Evolutionary conservation across 2,329 filamentous ascomycete genomes (phyloP).

Genomic region (Pseudogymnoascus sp.): DNA sequence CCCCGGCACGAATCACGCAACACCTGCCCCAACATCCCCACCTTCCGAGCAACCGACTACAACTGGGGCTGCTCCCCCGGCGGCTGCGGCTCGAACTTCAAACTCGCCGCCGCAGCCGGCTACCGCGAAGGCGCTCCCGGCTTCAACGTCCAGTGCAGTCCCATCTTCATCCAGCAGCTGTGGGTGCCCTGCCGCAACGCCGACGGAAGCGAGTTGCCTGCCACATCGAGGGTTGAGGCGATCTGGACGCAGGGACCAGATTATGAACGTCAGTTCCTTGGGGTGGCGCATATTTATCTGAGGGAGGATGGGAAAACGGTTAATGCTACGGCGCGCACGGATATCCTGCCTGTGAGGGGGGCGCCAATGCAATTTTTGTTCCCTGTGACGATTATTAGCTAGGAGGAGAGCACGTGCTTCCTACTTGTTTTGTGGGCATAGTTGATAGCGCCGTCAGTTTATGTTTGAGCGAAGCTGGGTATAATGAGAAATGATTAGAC

Average conservation of each 20-base stretch:
- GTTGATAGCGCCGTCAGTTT: neutral
- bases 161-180: conserved; percentile 21
- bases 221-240: conserved; percentile 18
- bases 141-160: conserved; percentile 25
- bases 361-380: neutral
- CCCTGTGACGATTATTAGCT: neutral
- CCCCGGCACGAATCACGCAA: neutral
- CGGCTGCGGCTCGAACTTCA: conserved; percentile 23
- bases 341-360: neutral
- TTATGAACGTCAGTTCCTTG: conserved; percentile 20
- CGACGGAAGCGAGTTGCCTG: conserved; percentile 9
- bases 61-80: conserved; percentile 23
- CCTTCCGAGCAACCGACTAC: neutral
- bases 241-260: conserved; percentile 19
- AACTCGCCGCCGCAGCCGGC: conserved; percentile 19
- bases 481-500: neutral
- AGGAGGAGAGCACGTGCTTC: neutral
- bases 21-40: neutral
- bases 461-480: neutral
- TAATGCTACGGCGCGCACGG: neutral
- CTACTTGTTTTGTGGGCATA: neutral
- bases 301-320: neutral
- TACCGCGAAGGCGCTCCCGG: conserved; percentile 22
- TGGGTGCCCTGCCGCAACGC: conserved; percentile 22
- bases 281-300: conserved; percentile 21